phyloP scores from a whole-genome alignment of 805 yeast genomes.

The Gaillardinia entomophila region DNA sequence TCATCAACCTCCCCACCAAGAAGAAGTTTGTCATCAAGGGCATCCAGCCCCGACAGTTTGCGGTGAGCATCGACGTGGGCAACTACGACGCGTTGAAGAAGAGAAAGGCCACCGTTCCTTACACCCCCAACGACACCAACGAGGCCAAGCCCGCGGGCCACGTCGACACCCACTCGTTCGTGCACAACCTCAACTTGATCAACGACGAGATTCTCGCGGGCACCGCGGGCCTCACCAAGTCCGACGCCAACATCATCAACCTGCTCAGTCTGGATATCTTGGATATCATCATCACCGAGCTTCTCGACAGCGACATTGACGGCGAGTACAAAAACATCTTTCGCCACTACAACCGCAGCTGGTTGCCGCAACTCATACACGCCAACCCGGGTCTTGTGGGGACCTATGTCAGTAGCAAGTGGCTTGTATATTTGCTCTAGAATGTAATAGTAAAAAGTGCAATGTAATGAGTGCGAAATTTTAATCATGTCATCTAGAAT shows the following conservation, averaged over 20 bases:
- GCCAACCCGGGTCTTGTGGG: constrained; percentile 37
- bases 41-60: constrained; percentile 72
- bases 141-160: constrained; percentile 29
- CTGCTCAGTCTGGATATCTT: constrained; percentile 27
- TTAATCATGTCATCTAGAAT: constrained; percentile 4
- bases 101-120: constrained; percentile 5
- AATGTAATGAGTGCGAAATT: constrained; percentile 8
- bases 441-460: constrained; percentile 1
- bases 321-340: constrained; percentile 22
- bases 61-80: constrained; percentile 42
- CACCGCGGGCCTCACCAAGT: constrained; percentile 11
- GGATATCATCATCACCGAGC: constrained; percentile 24
- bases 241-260: constrained; percentile 20
- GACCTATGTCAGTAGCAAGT: constrained; percentile 24
- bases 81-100: constrained; percentile 38
- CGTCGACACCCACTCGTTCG: constrained; percentile 26
- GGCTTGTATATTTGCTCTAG: constrained; percentile 35
- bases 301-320: constrained; percentile 24
- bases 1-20: constrained; percentile 56
- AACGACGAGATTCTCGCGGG: constrained; percentile 18
- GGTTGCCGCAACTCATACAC: constrained; percentile 36
- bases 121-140: constrained; percentile 5
- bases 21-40: constrained; percentile 91
- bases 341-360: constrained; percentile 30
- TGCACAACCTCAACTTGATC: constrained; percentile 17